Conservation (phyloP, 306 rosid genomes). For the Alnus rubra region DNA sequence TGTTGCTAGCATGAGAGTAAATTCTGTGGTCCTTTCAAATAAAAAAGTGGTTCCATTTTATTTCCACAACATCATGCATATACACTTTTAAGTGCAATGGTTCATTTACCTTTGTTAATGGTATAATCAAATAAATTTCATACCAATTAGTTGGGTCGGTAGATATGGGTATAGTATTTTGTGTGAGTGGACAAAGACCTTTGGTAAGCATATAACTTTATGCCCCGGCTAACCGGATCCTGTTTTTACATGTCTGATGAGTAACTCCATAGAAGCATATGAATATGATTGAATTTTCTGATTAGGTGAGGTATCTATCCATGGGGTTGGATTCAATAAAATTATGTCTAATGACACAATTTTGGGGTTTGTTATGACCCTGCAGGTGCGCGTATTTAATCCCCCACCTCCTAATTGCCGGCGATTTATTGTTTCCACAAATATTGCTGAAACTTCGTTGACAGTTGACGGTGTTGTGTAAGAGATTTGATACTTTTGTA, state of each 20-base stretch:
- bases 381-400: constrained; percentile 89
- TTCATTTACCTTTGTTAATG: not conserved
- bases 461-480: constrained; percentile 99
- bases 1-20: not conserved
- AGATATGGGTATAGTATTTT: not conserved
- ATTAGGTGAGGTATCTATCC: not conserved
- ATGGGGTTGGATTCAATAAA: not conserved
- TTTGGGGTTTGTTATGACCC: constrained; percentile 22
- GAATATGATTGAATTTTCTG: not conserved
- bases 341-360: not conserved
- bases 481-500: constrained; percentile 40
- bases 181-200: not conserved
- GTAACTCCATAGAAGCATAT: not conserved
- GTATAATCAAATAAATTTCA: not conserved
- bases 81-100: not conserved
- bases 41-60: not conserved
- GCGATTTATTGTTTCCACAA: constrained; percentile 92
- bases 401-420: constrained; percentile 91
- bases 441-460: constrained; percentile 98
- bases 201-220: not conserved
- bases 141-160: not conserved
- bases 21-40: not conserved
- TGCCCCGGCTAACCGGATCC: not conserved
- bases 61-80: not conserved
- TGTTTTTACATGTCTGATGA: not conserved